phyloP scores from a whole-genome alignment of 768 basidiomycete species.

The Tephrocybe rancida region DNA sequence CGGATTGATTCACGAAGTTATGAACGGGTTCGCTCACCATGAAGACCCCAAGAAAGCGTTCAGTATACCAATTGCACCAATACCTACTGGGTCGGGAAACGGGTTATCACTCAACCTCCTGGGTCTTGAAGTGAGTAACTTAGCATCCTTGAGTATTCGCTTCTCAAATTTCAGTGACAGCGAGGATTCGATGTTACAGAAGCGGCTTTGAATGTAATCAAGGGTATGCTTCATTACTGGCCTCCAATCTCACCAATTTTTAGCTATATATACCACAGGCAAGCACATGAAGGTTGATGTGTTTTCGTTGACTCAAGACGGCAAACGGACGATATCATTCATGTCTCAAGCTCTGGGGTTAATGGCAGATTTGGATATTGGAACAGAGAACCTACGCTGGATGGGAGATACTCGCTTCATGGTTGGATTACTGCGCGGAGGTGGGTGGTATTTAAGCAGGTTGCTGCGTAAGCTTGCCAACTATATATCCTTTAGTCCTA shows the following conservation, averaged over 20 bases:
- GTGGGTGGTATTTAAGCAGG: constrained; percentile 38
- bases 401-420: constrained; percentile 85
- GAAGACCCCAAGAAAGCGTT: constrained; percentile 62
- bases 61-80: constrained; percentile 68
- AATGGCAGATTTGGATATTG: constrained; percentile 84
- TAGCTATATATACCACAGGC: constrained; percentile 42
- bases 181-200: constrained; percentile 71
- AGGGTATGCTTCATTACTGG: constrained; percentile 49
- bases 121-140: constrained; percentile 55
- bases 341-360: constrained; percentile 84
- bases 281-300: constrained; percentile 75
- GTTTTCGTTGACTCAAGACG: constrained; percentile 73
- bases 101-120: constrained; percentile 74
- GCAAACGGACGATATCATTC: constrained; percentile 69
- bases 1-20: constrained; percentile 79
- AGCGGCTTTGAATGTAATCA: constrained; percentile 79
- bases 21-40: constrained; percentile 82
- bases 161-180: constrained; percentile 28
- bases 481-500: constrained; percentile 44
- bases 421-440: constrained; percentile 68
- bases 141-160: neutral
- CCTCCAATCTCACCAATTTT: neutral
- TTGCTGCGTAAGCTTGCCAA: neutral
- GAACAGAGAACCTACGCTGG: constrained; percentile 84
- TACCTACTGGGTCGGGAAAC: constrained; percentile 86